Evolutionary conservation across 352 stramenopile genomes (phyloP).

Genomic region (Pythium dissotocum): DNA sequence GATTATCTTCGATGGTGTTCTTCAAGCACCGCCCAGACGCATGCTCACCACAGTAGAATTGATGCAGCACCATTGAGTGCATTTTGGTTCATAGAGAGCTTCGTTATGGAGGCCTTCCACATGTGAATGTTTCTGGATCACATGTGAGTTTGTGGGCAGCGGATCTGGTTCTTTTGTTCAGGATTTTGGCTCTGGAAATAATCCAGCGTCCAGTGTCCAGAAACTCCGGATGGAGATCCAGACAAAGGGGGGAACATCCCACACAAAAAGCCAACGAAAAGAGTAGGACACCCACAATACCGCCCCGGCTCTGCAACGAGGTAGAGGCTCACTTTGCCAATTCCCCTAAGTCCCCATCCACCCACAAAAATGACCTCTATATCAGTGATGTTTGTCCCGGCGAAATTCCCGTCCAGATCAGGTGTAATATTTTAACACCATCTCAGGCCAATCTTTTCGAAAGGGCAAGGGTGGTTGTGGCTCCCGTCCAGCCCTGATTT

Average conservation of each 20-base stretch:
- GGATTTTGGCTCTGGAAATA: neutral
- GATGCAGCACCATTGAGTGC: neutral
- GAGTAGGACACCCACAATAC: neutral
- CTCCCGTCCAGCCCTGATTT: slow-evolving; percentile 19
- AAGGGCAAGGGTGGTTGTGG: slow-evolving; percentile 2
- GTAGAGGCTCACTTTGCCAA: neutral
- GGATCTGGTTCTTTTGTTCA: neutral
- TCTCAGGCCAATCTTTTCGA: neutral
- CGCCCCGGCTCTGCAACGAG: neutral
- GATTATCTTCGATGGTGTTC: neutral
- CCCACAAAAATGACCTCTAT: neutral
- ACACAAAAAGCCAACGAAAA: neutral
- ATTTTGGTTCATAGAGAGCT: neutral
- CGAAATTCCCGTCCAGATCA: neutral
- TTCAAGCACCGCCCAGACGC: neutral
- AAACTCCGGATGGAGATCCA: slow-evolving; percentile 1
- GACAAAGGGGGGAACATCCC: neutral
- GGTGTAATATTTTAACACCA: neutral
- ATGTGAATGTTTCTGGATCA: neutral
- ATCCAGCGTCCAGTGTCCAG: neutral
- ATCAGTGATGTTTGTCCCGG: neutral
- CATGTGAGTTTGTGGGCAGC: neutral
- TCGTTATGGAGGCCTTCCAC: neutral
- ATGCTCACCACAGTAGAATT: neutral
- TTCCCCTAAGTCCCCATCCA: neutral